Conservation (phyloP, 2,329 filamentous ascomycete genomes). For the Clarireedia monteithiana region DNA sequence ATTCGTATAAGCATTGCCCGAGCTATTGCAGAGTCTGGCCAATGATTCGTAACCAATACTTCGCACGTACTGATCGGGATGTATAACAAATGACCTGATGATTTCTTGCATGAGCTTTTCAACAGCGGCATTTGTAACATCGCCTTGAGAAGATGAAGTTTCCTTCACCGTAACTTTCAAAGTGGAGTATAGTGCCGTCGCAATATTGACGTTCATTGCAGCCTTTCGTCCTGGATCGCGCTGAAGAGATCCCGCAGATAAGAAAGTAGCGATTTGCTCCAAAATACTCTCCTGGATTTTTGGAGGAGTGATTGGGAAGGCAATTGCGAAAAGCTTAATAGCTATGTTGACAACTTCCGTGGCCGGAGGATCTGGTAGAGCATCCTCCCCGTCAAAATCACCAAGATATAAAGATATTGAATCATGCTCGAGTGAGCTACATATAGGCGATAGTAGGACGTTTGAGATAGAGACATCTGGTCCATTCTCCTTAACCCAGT, state of each 20-base stretch:
- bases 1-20: conserved; percentile 84
- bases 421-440: conserved; percentile 81
- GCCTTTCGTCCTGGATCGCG: conserved; percentile 83
- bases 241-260: conserved; percentile 72
- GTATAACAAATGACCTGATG: conserved; percentile 63
- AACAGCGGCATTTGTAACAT: conserved; percentile 65
- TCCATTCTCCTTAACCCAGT: conserved; percentile 46
- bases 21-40: conserved; percentile 67
- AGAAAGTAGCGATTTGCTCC: conserved; percentile 85
- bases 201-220: conserved; percentile 85
- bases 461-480: conserved; percentile 58
- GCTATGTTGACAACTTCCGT: conserved; percentile 94
- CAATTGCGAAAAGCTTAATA: conserved; percentile 86
- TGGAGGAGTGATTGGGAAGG: conserved; percentile 77
- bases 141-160: conserved; percentile 62
- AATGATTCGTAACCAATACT: conserved; percentile 78
- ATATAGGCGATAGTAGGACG: conserved; percentile 62
- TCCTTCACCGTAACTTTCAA: conserved; percentile 81
- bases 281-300: conserved; percentile 95
- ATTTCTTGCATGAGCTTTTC: conserved; percentile 80
- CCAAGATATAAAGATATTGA: conserved; percentile 69
- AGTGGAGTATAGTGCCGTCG: conserved; percentile 69
- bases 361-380: conserved; percentile 67
- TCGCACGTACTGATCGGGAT: conserved; percentile 79
- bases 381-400: conserved; percentile 34